Conservation (phyloP, 1,284 basidiomycete species). For the Athelia sp. region DNA sequence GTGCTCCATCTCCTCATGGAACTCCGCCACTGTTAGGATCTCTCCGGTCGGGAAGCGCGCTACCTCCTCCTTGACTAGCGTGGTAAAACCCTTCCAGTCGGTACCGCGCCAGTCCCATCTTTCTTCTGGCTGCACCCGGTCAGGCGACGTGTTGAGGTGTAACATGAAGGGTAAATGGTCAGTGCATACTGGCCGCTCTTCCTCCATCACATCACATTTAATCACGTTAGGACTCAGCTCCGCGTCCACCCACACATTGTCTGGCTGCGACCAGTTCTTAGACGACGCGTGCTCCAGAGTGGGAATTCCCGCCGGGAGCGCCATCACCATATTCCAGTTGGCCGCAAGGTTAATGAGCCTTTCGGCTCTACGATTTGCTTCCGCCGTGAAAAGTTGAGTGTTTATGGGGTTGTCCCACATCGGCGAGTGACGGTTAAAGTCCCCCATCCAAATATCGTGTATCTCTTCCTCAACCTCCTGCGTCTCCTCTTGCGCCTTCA, state of each 20-base stretch:
- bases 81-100: conserved; percentile 19
- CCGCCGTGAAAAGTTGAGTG: conserved; percentile 26
- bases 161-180: conserved; percentile 25
- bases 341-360: conserved; percentile 18
- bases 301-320: conserved; percentile 17
- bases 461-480: background rate
- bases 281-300: conserved; percentile 18
- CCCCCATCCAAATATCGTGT: background rate
- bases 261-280: conserved; percentile 21
- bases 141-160: conserved; percentile 5
- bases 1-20: conserved; percentile 3
- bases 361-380: conserved; percentile 10
- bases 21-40: conserved; percentile 7
- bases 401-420: conserved; percentile 19
- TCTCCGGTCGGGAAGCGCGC: background rate
- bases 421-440: conserved; percentile 1
- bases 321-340: conserved; percentile 20
- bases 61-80: conserved; percentile 6
- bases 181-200: conserved; percentile 10
- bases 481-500: conserved; percentile 7
- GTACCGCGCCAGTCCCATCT: conserved; percentile 16
- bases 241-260: conserved; percentile 24
- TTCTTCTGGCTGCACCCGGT: background rate
- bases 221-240: conserved; percentile 10
- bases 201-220: conserved; percentile 11